Evolutionary conservation across 441 rosid species (phyloP), one percentile per base, ranked within the genome.

Genomic region (Pelargonium fulgidum): DNA sequence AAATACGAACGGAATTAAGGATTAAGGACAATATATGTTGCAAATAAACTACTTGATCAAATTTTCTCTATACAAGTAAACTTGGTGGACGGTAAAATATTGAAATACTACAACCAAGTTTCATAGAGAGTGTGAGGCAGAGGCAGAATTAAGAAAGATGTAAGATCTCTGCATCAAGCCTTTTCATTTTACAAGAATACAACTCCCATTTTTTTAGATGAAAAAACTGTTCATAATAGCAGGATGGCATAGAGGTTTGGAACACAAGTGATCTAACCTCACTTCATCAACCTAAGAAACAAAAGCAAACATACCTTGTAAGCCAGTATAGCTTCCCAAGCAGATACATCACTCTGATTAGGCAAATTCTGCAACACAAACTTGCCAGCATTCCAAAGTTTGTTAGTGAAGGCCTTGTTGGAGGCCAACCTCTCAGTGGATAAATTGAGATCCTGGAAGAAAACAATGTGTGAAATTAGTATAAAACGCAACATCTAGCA

Each of bases 371-470:
- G 96, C 75, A 93, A 74, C 68, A 88, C 81, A 79, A 91, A 93
- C 85, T 91, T 93, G 74, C 97, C 96, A 77, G 99, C 99, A 85
- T 93, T 93, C 99, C 99, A 93, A 42, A 93, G 79, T 81, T 93
- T 93, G 81, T 91, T 93, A 48, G 96, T 91, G 81, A 93, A 93
- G 65, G 95, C 95, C 80, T 91, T 93, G 84, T 91, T 93, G 68
- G 97, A 88, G 67, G 93, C 86, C 85, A 93, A 83, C 81, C 96
- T 89, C 81, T 93, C 99, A 64, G 85, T 85, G 19, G 97, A 93
- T 81, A 93, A 83, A 84, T 88, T 93, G 66, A 93, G 90, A 75
- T 93, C 99, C 99, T 93, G 81, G 65, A 76, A 68, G 65, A 70
- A 74, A 64, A 29, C 65, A 68, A 70, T 24, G 77, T 19, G 66